These are phyloP conservation scores for Sporothrix phasma DNA, from an alignment of 2,329 filamentous ascomycete species.

Conservation along the genomic window DNA sequence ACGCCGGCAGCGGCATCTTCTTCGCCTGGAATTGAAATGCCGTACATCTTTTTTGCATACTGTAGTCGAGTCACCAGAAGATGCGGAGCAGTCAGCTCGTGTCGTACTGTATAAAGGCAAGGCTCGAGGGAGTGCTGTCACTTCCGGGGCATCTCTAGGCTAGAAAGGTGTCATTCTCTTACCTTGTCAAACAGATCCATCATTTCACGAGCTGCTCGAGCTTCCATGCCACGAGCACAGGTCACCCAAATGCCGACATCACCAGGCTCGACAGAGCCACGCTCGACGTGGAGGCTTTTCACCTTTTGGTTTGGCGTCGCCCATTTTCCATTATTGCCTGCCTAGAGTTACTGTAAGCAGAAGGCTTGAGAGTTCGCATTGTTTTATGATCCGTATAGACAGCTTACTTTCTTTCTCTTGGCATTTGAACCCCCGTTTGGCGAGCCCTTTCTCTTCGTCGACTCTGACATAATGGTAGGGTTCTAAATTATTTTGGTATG, in stretches of 20 bases:
- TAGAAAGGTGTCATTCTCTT: neutral
- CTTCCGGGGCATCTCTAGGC: neutral
- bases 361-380: neutral
- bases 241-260: slow-evolving; percentile 71
- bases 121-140: neutral
- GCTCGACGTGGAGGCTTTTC: slow-evolving; percentile 36
- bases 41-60: slow-evolving; percentile 57
- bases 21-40: slow-evolving; percentile 32
- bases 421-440: slow-evolving; percentile 22
- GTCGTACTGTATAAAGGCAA: no score
- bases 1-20: slow-evolving; percentile 9
- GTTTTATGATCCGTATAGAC: neutral
- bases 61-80: neutral
- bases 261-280: slow-evolving; percentile 49
- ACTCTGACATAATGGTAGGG: slow-evolving; percentile 23
- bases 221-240: slow-evolving; percentile 61
- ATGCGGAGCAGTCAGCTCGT: neutral
- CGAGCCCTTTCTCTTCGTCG: slow-evolving; percentile 28
- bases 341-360: slow-evolving; percentile 24
- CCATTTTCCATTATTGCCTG: slow-evolving; percentile 49
- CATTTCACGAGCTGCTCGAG: slow-evolving; percentile 59
- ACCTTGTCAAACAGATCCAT: slow-evolving; percentile 27
- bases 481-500: no score
- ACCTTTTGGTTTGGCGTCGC: slow-evolving; percentile 47
- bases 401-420: slow-evolving; percentile 31